Conservation (phyloP, 331 rosid species). For the Dryas integrifolia region DNA sequence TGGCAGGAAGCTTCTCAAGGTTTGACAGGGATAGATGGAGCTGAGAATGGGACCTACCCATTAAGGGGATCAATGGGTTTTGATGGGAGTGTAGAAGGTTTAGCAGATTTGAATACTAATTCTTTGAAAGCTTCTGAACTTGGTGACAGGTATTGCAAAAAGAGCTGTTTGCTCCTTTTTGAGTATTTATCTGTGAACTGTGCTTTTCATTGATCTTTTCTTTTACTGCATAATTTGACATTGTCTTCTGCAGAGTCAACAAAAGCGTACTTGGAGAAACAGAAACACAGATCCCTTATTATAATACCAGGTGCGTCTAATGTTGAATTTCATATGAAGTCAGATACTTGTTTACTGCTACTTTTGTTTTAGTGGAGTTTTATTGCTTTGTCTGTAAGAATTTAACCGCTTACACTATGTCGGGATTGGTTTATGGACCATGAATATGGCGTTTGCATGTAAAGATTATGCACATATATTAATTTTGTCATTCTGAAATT, state of each 20-base stretch:
- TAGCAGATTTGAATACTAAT: conserved; percentile 35
- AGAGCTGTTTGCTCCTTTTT: conserved; percentile 10
- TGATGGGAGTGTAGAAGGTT: conserved; percentile 45
- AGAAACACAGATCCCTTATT: conserved; percentile 42
- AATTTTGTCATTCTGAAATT: conserved; percentile 6
- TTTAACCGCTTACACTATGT: neutral
- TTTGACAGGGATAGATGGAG: conserved; percentile 30
- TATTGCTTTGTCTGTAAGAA: neutral
- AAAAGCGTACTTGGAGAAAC: conserved; percentile 37
- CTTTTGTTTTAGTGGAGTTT: neutral
- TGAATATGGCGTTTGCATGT: neutral
- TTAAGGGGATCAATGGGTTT: conserved; percentile 42
- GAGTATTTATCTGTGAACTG: neutral
- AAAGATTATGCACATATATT: neutral
- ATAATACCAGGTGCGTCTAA: conserved; percentile 56
- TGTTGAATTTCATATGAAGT: conserved; percentile 4
- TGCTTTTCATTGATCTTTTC: neutral
- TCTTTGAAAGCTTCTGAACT: conserved; percentile 28
- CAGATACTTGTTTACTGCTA: conserved; percentile 1
- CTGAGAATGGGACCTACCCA: conserved; percentile 35
- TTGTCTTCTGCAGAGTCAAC: conserved; percentile 44
- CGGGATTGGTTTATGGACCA: neutral
- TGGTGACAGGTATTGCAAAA: conserved; percentile 51
- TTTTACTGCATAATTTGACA: conserved; percentile 2
- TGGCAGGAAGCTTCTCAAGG: conserved; percentile 31